Evolutionary conservation across 176 grass and related monocot genomes (phyloP).

Genomic region (Ensete ventricosum): DNA sequence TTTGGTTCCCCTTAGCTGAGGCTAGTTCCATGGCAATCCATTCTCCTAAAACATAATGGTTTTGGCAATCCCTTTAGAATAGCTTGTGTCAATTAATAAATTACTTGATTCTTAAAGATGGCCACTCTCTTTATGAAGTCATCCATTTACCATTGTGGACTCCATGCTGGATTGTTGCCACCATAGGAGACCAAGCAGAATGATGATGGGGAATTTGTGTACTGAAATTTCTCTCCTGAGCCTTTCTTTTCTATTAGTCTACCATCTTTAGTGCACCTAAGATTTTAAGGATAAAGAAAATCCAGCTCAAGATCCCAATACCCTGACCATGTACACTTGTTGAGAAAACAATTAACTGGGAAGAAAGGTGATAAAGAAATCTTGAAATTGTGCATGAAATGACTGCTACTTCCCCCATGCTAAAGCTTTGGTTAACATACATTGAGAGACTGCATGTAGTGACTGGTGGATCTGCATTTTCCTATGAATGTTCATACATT

Average conservation of each 20-base stretch:
- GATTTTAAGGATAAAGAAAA: slow-evolving; percentile 1
- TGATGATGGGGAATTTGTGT: not conserved
- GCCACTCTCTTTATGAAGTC: not conserved
- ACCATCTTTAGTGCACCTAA: not conserved
- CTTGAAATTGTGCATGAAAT: not conserved
- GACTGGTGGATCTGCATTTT: no score
- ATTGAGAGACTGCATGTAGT: no score
- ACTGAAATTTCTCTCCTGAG: not conserved
- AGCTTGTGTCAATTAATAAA: not conserved
- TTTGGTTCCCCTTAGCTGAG: not conserved
- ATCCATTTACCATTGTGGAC: not conserved
- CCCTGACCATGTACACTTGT: no score
- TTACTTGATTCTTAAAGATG: not conserved
- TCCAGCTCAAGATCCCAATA: not conserved
- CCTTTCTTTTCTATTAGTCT: not conserved
- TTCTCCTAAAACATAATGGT: not conserved
- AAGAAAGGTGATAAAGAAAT: no score
- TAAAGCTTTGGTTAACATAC: not conserved
- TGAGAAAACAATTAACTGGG: no score
- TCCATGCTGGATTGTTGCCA: slow-evolving; percentile 2
- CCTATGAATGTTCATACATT: no score
- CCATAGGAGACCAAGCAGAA: not conserved
- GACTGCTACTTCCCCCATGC: not conserved
- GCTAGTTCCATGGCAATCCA: not conserved
- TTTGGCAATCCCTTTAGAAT: not conserved